phyloP scores from a whole-genome alignment of 2,329 filamentous ascomycete species.

The Venturia pyrina region DNA sequence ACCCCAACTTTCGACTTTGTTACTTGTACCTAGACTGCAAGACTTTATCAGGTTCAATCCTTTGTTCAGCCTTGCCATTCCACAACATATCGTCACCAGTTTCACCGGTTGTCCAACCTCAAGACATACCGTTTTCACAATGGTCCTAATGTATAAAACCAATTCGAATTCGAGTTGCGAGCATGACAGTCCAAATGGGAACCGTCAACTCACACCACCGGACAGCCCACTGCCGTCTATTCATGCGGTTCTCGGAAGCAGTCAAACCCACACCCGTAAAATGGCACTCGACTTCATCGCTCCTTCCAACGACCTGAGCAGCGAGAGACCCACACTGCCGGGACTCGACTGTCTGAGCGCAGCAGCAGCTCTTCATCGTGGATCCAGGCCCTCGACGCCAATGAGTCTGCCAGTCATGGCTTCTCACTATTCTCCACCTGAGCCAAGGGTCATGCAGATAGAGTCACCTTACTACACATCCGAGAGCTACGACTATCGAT shows the following conservation, averaged over 20 bases:
- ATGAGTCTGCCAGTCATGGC: background rate
- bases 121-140: background rate
- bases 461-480: background rate
- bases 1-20: background rate
- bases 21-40: background rate
- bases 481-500: background rate
- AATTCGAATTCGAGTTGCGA: background rate
- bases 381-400: slow-evolving; percentile 5
- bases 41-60: background rate
- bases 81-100: background rate
- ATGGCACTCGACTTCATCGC: slow-evolving; percentile 13
- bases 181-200: background rate
- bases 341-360: slow-evolving; percentile 7
- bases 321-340: background rate
- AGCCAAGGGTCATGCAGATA: background rate
- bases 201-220: slow-evolving; percentile 11
- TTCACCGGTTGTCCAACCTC: no score
- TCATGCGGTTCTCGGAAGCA: background rate
- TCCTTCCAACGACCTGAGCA: slow-evolving; percentile 3
- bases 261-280: background rate
- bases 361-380: slow-evolving; percentile 5
- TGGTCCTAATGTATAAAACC: background rate
- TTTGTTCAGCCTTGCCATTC: slow-evolving; percentile 2
- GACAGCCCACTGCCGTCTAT: slow-evolving; percentile 5
- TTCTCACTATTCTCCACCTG: background rate